These are phyloP conservation scores for Botrytis deweyae DNA, from an alignment of 2,329 filamentous ascomycete genomes.

Conservation along the genomic window DNA sequence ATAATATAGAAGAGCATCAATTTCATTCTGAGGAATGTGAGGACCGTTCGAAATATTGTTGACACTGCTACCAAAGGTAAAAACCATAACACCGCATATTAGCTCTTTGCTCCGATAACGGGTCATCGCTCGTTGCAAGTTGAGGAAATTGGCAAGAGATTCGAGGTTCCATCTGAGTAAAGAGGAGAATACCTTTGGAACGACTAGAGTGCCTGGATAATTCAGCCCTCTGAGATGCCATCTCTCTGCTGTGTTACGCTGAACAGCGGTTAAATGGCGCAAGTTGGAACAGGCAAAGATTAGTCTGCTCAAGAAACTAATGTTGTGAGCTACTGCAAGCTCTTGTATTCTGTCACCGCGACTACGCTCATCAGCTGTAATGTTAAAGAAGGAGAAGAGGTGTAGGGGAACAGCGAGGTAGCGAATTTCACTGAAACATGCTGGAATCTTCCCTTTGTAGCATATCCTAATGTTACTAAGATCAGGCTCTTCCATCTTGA, in stretches of 20 bases:
- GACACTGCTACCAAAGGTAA: not conserved
- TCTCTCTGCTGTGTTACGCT: too few relatives aligned
- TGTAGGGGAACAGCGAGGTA: not conserved
- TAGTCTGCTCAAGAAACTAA: not conserved
- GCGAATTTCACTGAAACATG: not conserved
- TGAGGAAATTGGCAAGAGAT: not conserved
- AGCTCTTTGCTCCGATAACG: not conserved
- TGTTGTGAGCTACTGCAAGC: not conserved
- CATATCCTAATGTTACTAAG: not conserved
- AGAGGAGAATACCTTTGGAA: not conserved
- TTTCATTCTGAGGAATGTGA: not conserved
- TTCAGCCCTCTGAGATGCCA: accelerated
- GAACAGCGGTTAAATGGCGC: not conserved
- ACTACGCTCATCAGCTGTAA: not conserved
- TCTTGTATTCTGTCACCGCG: not conserved
- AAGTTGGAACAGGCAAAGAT: not conserved
- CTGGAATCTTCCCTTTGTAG: not conserved
- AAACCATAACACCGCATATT: not conserved
- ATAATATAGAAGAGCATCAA: too few relatives aligned
- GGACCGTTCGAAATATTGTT: too few relatives aligned
- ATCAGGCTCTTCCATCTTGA: not conserved
- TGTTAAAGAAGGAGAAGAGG: not conserved
- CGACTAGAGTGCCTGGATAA: accelerated
- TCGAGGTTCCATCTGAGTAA: not conserved
- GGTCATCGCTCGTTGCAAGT: not conserved